A percentile compares a stretch with the other conserved stretches of the same genome.
These are phyloP conservation scores for Phytophthora colocasiae DNA, from an alignment of 352 stramenopile genomes.

Conservation along the genomic window DNA sequence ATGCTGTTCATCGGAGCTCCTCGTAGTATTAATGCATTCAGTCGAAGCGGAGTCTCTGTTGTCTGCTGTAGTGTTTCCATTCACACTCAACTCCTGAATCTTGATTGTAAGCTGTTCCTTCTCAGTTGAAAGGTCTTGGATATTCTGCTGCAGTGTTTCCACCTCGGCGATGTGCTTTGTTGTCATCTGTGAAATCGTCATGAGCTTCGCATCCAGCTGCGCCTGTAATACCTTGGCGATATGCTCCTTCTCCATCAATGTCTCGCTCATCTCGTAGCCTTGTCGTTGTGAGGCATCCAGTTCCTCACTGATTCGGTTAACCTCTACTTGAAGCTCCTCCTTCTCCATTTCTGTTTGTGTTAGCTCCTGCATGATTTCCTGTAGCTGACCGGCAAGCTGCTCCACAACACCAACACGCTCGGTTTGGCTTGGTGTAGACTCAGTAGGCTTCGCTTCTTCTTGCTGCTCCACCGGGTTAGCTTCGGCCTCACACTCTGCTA, in stretches of 20 bases:
- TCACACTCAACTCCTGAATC: conserved; percentile 30
- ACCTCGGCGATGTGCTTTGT: conserved; percentile 39
- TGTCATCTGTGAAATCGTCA: conserved; percentile 53
- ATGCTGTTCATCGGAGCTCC: conserved; percentile 8
- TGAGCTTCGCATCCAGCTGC: conserved; percentile 52
- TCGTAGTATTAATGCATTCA: conserved; percentile 16
- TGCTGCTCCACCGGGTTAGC: conserved; percentile 10
- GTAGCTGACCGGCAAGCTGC: conserved; percentile 40
- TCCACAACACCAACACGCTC: conserved; percentile 18
- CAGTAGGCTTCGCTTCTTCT: not conserved
- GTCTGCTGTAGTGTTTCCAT: conserved; percentile 24
- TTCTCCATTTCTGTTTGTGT: conserved; percentile 43
- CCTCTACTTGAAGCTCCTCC: conserved; percentile 41
- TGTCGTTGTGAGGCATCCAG: conserved; percentile 35
- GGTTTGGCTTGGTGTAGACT: conserved; percentile 6
- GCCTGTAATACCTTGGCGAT: conserved; percentile 53
- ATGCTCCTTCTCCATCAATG: conserved; percentile 46
- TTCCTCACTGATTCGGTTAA: conserved; percentile 44
- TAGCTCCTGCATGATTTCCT: conserved; percentile 50
- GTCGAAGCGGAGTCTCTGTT: not conserved
- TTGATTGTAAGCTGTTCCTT: conserved; percentile 33
- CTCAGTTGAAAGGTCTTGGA: conserved; percentile 38
- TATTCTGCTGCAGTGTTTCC: conserved; percentile 38
- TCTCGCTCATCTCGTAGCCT: conserved; percentile 46
- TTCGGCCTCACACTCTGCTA: conserved; percentile 23